Percentiles rank a stretch among this genome's conserved stretches.
phyloP scores from a whole-genome alignment of 805 yeast genomes.

The Diddensiella santjacobensis region DNA sequence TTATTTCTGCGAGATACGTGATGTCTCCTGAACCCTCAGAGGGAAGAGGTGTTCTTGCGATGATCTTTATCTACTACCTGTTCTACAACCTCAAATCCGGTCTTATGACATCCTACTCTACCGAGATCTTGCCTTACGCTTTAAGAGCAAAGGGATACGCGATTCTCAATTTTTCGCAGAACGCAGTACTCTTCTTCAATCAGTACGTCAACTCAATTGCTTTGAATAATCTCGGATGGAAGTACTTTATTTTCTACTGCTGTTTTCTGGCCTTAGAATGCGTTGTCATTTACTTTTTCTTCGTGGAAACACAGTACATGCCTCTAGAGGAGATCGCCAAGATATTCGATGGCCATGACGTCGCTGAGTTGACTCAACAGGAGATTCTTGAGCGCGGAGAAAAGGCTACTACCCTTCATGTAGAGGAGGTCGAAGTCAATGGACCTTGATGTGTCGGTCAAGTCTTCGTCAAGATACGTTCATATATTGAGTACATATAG shows the following conservation, averaged over 20 bases:
- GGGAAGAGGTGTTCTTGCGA: constrained; percentile 2
- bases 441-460: too few relatives aligned
- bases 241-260: constrained; percentile 65
- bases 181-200: constrained; percentile 4
- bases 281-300: constrained; percentile 6
- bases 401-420: too few relatives aligned
- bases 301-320: constrained; percentile 9
- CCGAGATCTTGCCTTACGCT: constrained; percentile 12
- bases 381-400: background rate
- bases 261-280: constrained; percentile 41
- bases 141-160: constrained; percentile 14
- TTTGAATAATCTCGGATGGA: constrained; percentile 46
- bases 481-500: too few relatives aligned
- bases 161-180: constrained; percentile 5
- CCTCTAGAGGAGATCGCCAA: constrained; percentile 9
- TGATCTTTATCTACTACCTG: constrained; percentile 6
- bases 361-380: background rate
- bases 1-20: background rate
- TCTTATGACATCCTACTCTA: constrained; percentile 1
- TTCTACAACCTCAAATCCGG: constrained; percentile 4
- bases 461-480: too few relatives aligned
- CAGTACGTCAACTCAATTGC: constrained; percentile 50
- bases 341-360: constrained; percentile 11
- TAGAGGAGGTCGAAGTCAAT: too few relatives aligned
- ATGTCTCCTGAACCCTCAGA: background rate